Evolutionary conservation across 495 filamentous ascomycete genomes (phyloP).

Genomic region (Daldinia grandis): DNA sequence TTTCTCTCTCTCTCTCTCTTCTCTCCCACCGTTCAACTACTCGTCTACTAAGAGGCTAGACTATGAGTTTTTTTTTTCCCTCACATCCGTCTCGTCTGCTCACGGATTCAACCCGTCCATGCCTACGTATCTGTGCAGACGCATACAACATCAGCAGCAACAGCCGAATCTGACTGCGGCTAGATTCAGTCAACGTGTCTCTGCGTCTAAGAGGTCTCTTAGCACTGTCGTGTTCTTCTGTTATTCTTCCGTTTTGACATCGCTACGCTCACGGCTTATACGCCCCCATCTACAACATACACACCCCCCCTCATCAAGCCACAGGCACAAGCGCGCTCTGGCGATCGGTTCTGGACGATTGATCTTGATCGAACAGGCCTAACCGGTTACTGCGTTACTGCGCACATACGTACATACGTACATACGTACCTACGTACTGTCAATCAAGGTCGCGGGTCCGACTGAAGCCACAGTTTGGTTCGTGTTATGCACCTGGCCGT

Average conservation of each 20-base stretch:
- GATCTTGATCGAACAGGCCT: constrained; percentile 39
- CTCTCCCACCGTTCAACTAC: constrained; percentile 1
- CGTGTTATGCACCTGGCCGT: constrained; percentile 48
- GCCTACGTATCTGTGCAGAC: constrained; percentile 36
- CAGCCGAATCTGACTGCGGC: constrained; percentile 39
- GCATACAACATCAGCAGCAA: constrained; percentile 40
- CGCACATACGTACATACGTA: not conserved
- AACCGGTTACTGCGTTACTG: constrained; percentile 27
- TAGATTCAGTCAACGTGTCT: constrained; percentile 43
- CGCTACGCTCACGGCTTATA: constrained; percentile 18
- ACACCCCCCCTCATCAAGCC: constrained; percentile 24
- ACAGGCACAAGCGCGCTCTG: constrained; percentile 37
- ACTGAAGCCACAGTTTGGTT: constrained; percentile 42
- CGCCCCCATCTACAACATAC: not conserved
- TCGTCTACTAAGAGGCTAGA: not conserved
- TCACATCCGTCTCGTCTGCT: constrained; percentile 12
- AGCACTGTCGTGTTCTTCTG: constrained; percentile 41
- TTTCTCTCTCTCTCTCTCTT: not conserved
- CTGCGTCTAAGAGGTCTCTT: constrained; percentile 34
- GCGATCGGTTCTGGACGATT: constrained; percentile 42
- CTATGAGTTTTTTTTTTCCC: not conserved
- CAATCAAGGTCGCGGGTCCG: constrained; percentile 38
- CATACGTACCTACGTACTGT: constrained; percentile 12
- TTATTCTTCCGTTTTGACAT: constrained; percentile 27
- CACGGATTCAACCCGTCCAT: constrained; percentile 26